A percentile compares a stretch with the other conserved stretches of the same genome.
phyloP scores from a whole-genome alignment of 108 stramenopile species.

The Cyclotella sp. region DNA sequence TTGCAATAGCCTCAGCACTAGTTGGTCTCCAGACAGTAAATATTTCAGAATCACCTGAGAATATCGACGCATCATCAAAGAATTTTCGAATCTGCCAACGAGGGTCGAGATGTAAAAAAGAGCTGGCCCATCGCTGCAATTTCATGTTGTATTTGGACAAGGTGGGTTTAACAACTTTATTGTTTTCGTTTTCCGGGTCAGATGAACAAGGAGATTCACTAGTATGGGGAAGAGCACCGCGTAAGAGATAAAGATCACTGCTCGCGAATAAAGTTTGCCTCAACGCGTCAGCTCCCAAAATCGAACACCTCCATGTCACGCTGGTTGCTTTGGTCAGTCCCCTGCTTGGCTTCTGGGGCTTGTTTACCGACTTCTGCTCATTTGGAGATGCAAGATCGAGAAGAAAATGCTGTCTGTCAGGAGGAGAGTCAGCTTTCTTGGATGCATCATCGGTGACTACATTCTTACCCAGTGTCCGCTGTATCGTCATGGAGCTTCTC shows the following conservation, averaged over 20 bases:
- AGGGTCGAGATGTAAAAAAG: conserved; percentile 53
- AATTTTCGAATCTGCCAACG: conserved; percentile 59
- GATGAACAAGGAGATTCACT: neutral
- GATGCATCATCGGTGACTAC: neutral
- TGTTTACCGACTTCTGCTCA: neutral
- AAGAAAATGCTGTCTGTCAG: neutral
- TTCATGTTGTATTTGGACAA: neutral
- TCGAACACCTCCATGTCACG: neutral
- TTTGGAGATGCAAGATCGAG: neutral
- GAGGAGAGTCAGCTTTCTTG: neutral
- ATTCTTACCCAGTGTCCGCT: conserved; percentile 9
- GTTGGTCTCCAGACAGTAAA: conserved; percentile 81
- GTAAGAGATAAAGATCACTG: no score
- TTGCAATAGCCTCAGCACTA: conserved; percentile 59
- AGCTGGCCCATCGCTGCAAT: conserved; percentile 30
- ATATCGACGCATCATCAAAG: conserved; percentile 56
- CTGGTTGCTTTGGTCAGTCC: neutral
- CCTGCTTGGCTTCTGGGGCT: neutral
- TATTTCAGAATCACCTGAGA: conserved; percentile 30
- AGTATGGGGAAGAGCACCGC: no score
- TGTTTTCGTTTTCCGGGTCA: neutral
- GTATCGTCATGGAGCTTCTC: neutral
- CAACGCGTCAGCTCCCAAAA: neutral
- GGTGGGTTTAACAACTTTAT: neutral
- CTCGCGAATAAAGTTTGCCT: neutral